A percentile compares a stretch with the other conserved stretches of the same genome.
Evolutionary conservation across 1,284 basidiomycete species (phyloP).

Genomic region (Ganoderma meredithae): DNA sequence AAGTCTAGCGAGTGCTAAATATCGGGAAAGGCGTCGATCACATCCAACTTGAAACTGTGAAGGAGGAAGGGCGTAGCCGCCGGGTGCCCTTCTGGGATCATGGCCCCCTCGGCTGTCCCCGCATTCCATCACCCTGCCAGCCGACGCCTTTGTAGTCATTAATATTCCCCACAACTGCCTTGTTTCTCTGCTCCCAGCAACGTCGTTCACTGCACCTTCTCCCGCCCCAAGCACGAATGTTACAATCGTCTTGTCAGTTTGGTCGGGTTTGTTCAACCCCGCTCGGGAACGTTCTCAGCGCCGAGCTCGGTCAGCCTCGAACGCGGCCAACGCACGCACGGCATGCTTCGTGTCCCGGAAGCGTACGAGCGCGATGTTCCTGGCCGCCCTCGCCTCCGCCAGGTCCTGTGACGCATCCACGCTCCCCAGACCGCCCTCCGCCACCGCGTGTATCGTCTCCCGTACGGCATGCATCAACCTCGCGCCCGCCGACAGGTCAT

Average conservation of each 20-base stretch:
- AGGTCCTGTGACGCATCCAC: constrained; percentile 13
- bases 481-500: background rate
- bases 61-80: background rate
- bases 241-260: background rate
- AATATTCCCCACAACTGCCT: background rate
- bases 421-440: background rate
- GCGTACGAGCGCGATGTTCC: constrained; percentile 17
- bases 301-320: constrained; percentile 1
- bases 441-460: background rate
- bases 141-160: constrained; percentile 1
- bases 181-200: background rate
- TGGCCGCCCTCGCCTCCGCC: constrained; percentile 13
- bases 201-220: background rate
- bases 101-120: constrained; percentile 9
- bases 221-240: background rate
- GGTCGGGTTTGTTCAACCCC: background rate
- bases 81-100: constrained; percentile 21
- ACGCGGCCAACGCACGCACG: constrained; percentile 17
- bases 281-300: background rate
- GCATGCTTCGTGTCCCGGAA: constrained; percentile 25
- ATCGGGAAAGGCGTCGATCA: constrained; percentile 14
- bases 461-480: background rate
- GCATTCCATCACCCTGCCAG: constrained; percentile 2
- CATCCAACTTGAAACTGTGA: constrained; percentile 7
- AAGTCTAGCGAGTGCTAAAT: constrained; percentile 11